phyloP scores from a whole-genome alignment of 129 eudicot species.

The Artemisia argyi region DNA sequence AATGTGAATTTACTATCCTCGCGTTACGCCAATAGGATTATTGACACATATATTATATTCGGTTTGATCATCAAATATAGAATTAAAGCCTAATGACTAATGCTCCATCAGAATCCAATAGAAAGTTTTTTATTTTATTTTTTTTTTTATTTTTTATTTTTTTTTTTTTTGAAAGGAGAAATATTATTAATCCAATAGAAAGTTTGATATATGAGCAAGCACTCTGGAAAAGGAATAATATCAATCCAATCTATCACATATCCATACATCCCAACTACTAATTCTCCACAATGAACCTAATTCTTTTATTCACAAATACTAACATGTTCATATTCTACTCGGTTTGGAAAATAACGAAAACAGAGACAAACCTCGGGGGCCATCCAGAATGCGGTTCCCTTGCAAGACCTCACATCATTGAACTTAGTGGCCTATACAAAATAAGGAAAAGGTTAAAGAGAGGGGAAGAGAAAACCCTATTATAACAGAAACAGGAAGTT shows the following conservation, averaged over 20 bases:
- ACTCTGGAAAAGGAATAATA: neutral
- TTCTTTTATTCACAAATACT: slow-evolving; percentile 1
- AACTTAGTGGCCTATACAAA: slow-evolving; percentile 66
- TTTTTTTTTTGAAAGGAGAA: too few species aligned
- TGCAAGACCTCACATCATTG: slow-evolving; percentile 88
- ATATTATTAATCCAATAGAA: too few species aligned
- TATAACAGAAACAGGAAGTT: neutral
- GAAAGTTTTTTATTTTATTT: too few species aligned
- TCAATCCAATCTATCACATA: neutral
- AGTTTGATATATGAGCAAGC: neutral
- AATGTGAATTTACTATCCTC: neutral
- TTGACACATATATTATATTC: too few species aligned
- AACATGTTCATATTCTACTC: neutral
- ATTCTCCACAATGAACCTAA: neutral
- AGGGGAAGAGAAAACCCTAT: neutral
- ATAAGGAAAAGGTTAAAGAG: slow-evolving; percentile 11
- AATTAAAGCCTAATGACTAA: neutral
- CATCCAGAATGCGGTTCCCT: slow-evolving; percentile 96
- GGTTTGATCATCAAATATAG: too few species aligned
- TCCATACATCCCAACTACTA: slow-evolving; percentile 7
- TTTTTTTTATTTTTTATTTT: too few species aligned
- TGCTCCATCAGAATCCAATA: neutral
- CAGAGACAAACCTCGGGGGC: slow-evolving; percentile 90
- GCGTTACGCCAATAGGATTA: neutral
- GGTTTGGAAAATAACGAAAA: slow-evolving; percentile 6